A percentile compares a stretch with the other conserved stretches of the same genome.
phyloP scores from a whole-genome alignment of 371 early-diverging fungal species.

The Lichtheimia ornata region DNA sequence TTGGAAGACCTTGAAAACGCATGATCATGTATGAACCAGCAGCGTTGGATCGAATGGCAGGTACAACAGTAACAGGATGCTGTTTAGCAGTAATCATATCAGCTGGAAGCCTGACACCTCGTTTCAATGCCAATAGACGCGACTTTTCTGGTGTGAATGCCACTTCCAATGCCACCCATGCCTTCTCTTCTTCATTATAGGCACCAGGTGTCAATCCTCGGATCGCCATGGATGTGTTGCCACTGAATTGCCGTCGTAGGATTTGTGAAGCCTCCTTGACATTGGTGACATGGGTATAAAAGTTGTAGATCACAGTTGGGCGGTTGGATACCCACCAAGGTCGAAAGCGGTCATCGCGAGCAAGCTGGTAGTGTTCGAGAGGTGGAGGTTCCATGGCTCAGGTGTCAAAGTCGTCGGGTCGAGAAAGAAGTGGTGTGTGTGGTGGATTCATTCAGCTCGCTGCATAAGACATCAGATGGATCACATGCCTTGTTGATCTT shows the following conservation, averaged over 20 bases:
- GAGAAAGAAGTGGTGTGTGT: too few relatives aligned
- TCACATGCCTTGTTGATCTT: too few relatives aligned
- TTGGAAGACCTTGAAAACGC: constrained; percentile 1
- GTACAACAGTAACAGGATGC: constrained; percentile 3
- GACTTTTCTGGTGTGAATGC: background rate
- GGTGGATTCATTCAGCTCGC: too few relatives aligned
- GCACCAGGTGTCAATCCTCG: background rate
- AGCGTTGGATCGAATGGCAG: constrained; percentile 1
- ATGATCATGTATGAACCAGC: constrained; percentile 11
- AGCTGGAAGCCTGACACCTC: background rate
- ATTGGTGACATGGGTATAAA: background rate
- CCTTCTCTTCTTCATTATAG: background rate
- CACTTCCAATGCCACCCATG: constrained; percentile 4
- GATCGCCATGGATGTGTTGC: constrained; percentile 1
- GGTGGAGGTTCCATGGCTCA: background rate
- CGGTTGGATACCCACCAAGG: constrained; percentile 9
- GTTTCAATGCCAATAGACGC: background rate
- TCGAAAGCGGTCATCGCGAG: background rate
- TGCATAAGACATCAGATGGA: too few relatives aligned
- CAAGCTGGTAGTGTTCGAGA: background rate
- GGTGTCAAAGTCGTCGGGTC: too few relatives aligned
- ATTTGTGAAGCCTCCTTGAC: constrained; percentile 7
- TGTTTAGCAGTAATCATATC: background rate
- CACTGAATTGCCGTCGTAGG: constrained; percentile 10
- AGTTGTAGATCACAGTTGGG: background rate